Evolutionary conservation across 345 rosid genomes (phyloP).

Genomic region (Lenwebbia sp.): DNA sequence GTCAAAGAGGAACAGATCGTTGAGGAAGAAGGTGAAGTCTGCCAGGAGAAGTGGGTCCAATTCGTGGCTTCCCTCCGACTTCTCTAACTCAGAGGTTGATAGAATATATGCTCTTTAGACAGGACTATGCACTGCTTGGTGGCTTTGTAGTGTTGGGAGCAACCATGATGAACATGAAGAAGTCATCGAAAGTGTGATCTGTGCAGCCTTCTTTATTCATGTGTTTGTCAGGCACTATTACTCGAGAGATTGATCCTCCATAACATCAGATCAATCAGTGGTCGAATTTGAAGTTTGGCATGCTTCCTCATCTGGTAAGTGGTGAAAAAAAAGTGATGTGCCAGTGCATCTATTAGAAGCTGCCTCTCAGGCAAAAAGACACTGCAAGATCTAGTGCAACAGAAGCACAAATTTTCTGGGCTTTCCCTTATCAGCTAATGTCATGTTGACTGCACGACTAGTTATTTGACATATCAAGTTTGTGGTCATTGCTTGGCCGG

Average conservation of each 20-base stretch:
- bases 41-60: conserved; percentile 8
- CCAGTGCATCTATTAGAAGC: not conserved
- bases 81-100: conserved; percentile 11
- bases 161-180: not conserved
- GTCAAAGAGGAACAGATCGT: conserved; percentile 2
- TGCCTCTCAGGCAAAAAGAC: not conserved
- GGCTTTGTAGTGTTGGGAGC: not conserved
- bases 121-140: not conserved
- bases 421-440: not conserved
- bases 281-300: not conserved
- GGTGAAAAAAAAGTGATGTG: not conserved
- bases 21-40: conserved; percentile 9
- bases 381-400: not conserved
- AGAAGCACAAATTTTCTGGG: not conserved
- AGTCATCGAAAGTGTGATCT: not conserved
- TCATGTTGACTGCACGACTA: not conserved
- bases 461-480: not conserved
- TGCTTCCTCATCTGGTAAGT: not conserved
- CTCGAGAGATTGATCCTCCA: not conserved
- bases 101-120: conserved; percentile 4
- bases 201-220: not conserved
- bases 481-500: not conserved
- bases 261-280: not conserved
- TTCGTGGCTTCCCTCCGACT: conserved; percentile 7
- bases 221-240: not conserved